Evolutionary conservation across 805 yeast genomes (phyloP).

Genomic region (Candida rishiriensis): DNA sequence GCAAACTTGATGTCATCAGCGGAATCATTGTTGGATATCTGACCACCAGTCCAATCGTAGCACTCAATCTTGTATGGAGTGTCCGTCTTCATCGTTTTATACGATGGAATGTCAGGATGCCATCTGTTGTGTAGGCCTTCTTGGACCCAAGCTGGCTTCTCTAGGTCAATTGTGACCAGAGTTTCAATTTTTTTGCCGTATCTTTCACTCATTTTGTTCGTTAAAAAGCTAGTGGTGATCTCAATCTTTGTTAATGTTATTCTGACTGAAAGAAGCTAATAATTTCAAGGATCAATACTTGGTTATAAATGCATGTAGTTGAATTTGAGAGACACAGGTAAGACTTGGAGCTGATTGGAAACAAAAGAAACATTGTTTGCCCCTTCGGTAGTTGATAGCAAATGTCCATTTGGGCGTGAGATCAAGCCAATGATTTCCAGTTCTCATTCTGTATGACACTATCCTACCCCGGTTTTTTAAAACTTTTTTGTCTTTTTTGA

Average conservation of each 20-base stretch:
- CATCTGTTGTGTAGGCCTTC: conserved; percentile 47
- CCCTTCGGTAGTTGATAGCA: too few species aligned
- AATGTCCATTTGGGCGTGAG: too few species aligned
- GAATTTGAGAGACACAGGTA: too few species aligned
- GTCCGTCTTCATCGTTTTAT: conserved; percentile 36
- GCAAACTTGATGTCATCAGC: conserved; percentile 45
- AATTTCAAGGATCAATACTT: too few species aligned
- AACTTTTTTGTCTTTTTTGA: too few species aligned
- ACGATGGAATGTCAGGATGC: conserved; percentile 48
- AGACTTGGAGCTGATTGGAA: too few species aligned
- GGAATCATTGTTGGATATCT: conserved; percentile 40
- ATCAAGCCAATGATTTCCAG: too few species aligned
- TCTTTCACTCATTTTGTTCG: conserved; percentile 4
- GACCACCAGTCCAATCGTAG: conserved; percentile 53
- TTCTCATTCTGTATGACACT: too few species aligned
- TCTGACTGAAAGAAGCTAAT: too few species aligned
- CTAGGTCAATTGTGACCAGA: conserved; percentile 37
- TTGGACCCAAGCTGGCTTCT: conserved; percentile 42
- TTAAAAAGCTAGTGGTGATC: not conserved
- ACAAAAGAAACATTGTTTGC: too few species aligned
- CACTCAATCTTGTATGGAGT: conserved; percentile 45
- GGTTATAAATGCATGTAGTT: too few species aligned
- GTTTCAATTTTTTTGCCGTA: conserved; percentile 31
- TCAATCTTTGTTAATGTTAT: not conserved
- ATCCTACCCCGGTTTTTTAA: too few species aligned